Evolutionary conservation across 2,329 filamentous ascomycete genomes (phyloP).

Genomic region (Xylaria sp.): DNA sequence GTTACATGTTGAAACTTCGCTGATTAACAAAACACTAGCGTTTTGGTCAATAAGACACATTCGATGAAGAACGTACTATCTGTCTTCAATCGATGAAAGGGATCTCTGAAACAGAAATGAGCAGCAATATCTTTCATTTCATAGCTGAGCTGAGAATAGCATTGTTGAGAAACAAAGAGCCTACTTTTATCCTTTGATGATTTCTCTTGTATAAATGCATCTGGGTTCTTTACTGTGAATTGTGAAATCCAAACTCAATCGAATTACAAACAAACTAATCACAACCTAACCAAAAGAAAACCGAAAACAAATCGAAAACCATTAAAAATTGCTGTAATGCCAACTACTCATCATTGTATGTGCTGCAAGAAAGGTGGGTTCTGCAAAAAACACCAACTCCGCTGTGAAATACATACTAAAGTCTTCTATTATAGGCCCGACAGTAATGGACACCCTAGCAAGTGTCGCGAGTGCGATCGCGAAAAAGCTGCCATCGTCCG

Average conservation of each 20-base stretch:
- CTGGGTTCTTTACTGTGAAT: background rate
- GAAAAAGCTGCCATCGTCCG: background rate
- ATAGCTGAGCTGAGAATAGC: background rate
- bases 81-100: background rate
- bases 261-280: background rate
- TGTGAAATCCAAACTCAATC: too few relatives aligned
- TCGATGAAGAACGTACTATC: background rate
- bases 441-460: conserved; percentile 7
- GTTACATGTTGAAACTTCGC: too few relatives aligned
- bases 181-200: background rate
- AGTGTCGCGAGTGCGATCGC: conserved; percentile 13
- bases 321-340: background rate
- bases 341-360: conserved; percentile 11
- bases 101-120: background rate
- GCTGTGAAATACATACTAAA: conserved; percentile 13
- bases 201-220: background rate
- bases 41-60: too few relatives aligned
- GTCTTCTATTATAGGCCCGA: conserved; percentile 12
- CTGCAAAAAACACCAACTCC: conserved; percentile 1
- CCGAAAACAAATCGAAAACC: background rate
- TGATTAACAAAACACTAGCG: too few relatives aligned
- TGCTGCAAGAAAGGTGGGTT: conserved; percentile 5
- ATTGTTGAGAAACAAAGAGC: background rate
- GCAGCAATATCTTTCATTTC: background rate
- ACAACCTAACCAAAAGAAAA: background rate